These are phyloP conservation scores for Drosera capensis DNA, from an alignment of 148 eudicot species.

Conservation along the genomic window DNA sequence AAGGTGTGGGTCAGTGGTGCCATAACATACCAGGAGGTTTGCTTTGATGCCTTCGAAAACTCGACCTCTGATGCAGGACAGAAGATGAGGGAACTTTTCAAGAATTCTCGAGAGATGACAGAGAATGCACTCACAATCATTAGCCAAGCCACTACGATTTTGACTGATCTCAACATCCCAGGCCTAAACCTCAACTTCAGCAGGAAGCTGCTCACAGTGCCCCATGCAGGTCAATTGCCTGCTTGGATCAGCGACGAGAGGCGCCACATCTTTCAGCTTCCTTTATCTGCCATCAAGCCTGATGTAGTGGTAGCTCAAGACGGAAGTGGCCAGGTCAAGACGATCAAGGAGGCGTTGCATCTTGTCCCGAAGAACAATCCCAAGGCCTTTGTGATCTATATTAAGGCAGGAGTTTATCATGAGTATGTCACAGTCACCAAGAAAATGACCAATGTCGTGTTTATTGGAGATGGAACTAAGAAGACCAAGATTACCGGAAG, in stretches of 20 bases:
- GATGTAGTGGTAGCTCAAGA: slow-evolving; percentile 1
- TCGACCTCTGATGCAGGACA: slow-evolving; percentile 29
- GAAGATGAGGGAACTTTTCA: slow-evolving; percentile 31
- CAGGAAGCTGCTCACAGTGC: no score
- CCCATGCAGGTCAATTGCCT: slow-evolving; percentile 2
- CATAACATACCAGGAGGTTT: slow-evolving; percentile 43
- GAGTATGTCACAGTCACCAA: slow-evolving; percentile 10
- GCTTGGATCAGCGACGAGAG: not conserved
- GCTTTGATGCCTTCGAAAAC: slow-evolving; percentile 52
- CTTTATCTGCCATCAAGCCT: not conserved
- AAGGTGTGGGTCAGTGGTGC: slow-evolving; percentile 49
- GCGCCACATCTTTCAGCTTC: not conserved
- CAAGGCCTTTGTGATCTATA: slow-evolving; percentile 1
- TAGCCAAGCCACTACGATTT: slow-evolving; percentile 6
- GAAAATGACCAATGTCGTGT: slow-evolving; percentile 6
- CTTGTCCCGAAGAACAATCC: slow-evolving; percentile 2
- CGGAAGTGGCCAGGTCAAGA: no score
- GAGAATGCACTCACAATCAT: slow-evolving; percentile 41
- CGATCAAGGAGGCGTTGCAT: slow-evolving; percentile 6
- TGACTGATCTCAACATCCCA: not conserved
- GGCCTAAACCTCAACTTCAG: not conserved
- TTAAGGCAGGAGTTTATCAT: slow-evolving; percentile 8
- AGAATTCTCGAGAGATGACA: slow-evolving; percentile 22
- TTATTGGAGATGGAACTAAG: slow-evolving; percentile 10
- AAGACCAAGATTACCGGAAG: slow-evolving; percentile 3